Evolutionary conservation across 352 stramenopile genomes (phyloP), one percentile per base, ranked within the genome.

Genomic region (Blastocystis sp.): DNA sequence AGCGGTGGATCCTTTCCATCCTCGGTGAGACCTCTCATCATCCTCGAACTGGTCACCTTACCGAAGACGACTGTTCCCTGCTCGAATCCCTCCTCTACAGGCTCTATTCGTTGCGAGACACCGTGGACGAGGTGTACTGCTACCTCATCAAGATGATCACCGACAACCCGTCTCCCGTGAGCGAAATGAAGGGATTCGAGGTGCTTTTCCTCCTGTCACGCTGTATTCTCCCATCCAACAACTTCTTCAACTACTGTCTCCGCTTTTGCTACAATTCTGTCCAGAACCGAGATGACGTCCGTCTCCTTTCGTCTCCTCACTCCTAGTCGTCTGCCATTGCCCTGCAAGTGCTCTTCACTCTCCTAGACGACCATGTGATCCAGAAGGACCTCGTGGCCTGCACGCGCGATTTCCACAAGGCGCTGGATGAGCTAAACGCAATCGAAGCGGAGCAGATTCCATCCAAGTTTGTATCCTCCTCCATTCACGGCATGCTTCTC

Each of bases 161-260:
- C 18, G 69, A 79, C 4, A 61, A 49, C 34, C n/a, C 24, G 21
- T 29, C 53, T 42, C 40, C 69, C 4, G 21, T 34, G 8, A 11
- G 38, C 16, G 69, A 79, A 42, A 18, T 63, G 24, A 79, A 79
- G 36, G 44, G 8, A 3, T 79, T 63, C 40, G 69, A 79, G 40
- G 69, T 56, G 29, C 69, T 79, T 7, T 63, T 42, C 36, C 42
- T 64, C 7, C 9, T 79, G 9, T 4, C 49, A 8, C 27, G 16
- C n/a, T 79, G 42, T n/a, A 14, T 29, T 38, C 42, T 16, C 18
- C 69, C 69, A 7, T 48, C 69, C 14, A 49, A 79, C 27, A 16
- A 79, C 32, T 49, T 79, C 44, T 56, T 79, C 32, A 54, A 54
- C 53, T 79, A 79, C 42, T 59, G 27, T 59, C 42, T 48, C n/a